These are phyloP conservation scores for Nicotiana sylvestris DNA, from an alignment of 257 asterid genomes.

Conservation along the genomic window DNA sequence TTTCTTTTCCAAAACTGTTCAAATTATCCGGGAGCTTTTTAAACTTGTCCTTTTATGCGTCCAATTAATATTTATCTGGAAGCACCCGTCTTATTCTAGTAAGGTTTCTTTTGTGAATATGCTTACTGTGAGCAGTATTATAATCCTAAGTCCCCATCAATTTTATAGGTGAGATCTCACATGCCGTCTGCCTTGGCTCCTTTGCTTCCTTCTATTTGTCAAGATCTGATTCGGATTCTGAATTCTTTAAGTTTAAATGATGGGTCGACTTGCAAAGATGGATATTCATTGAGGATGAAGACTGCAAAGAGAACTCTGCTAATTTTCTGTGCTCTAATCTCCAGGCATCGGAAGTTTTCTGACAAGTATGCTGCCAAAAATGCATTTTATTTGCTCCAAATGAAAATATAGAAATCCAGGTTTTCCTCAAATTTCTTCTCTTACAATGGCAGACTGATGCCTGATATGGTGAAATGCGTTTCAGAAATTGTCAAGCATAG, in stretches of 20 bases:
- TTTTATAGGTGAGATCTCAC: constrained; percentile 40
- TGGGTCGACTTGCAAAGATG: constrained; percentile 17
- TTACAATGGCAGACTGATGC: constrained; percentile 33
- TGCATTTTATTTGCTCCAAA: constrained; percentile 4
- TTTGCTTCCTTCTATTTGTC: constrained; percentile 32
- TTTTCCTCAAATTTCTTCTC: constrained; percentile 7
- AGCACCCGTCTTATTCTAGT: background rate
- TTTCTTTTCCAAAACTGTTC: background rate
- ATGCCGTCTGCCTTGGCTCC: constrained; percentile 44
- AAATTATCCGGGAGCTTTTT: background rate
- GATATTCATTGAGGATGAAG: constrained; percentile 25
- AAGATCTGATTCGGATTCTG: constrained; percentile 29
- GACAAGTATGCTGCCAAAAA: constrained; percentile 29
- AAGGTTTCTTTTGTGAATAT: background rate
- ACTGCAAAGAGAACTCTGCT: constrained; percentile 40
- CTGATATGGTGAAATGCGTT: constrained; percentile 28
- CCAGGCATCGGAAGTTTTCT: constrained; percentile 38
- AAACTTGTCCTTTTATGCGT: background rate
- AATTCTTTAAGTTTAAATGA: constrained; percentile 32
- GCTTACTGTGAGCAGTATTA: background rate
- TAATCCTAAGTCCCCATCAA: background rate
- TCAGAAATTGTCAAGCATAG: constrained; percentile 30
- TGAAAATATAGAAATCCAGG: background rate
- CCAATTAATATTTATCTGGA: background rate
- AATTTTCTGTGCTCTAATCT: constrained; percentile 34